These are phyloP conservation scores for Neonectria coccinea DNA, from an alignment of 2,329 filamentous ascomycete species.

Conservation along the genomic window DNA sequence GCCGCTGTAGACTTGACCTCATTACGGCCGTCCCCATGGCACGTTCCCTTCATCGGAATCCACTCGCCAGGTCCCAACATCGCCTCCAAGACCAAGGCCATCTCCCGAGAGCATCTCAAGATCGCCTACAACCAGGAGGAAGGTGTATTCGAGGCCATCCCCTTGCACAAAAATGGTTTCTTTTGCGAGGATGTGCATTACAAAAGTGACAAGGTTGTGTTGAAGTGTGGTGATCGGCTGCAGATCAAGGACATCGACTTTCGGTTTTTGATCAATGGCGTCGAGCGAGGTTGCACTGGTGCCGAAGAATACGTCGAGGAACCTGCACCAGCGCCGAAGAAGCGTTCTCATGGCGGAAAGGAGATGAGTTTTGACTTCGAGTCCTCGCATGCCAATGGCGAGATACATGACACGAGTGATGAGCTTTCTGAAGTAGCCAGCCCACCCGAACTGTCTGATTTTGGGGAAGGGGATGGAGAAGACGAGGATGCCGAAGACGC, in stretches of 20 bases:
- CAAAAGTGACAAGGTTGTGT: constrained; percentile 64
- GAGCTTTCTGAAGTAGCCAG: constrained; percentile 60
- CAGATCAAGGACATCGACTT: constrained; percentile 79
- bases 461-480: constrained; percentile 53
- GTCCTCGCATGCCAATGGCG: constrained; percentile 68
- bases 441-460: constrained; percentile 55
- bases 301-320: constrained; percentile 67
- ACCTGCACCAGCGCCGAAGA: constrained; percentile 55
- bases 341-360: constrained; percentile 68
- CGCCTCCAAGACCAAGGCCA: constrained; percentile 74
- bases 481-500: constrained; percentile 50
- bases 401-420: constrained; percentile 68
- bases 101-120: constrained; percentile 79
- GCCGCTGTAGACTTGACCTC: constrained; percentile 69
- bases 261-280: constrained; percentile 75
- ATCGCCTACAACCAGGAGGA: constrained; percentile 76
- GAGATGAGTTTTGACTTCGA: constrained; percentile 82
- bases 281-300: constrained; percentile 67
- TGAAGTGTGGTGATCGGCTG: constrained; percentile 74
- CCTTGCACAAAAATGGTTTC: constrained; percentile 74
- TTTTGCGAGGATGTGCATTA: constrained; percentile 73
- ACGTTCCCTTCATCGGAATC: constrained; percentile 76
- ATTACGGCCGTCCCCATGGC: constrained; percentile 69
- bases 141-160: constrained; percentile 73
- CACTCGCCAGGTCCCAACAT: constrained; percentile 75